Conservation (phyloP, 768 basidiomycete species). For the Mycena galopus region DNA sequence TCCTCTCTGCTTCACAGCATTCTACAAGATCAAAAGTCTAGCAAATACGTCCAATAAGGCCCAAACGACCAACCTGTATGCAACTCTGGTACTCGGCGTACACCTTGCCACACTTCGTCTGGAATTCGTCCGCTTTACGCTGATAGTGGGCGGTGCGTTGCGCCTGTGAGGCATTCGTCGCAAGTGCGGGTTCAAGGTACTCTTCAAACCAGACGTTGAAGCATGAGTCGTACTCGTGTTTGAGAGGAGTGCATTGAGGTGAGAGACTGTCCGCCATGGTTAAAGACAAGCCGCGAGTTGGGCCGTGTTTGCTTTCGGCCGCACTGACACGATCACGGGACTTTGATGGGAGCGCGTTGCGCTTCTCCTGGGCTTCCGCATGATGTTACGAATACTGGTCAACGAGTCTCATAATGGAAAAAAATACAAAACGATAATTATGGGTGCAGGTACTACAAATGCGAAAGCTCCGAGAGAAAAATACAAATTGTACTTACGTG, state of each 20-base stretch:
- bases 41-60: background rate
- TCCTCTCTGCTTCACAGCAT: constrained; percentile 83
- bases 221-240: constrained; percentile 91
- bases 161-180: constrained; percentile 52
- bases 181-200: constrained; percentile 87
- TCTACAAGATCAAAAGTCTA: constrained; percentile 56
- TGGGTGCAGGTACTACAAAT: constrained; percentile 12
- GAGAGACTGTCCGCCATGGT: constrained; percentile 86
- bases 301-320: constrained; percentile 19
- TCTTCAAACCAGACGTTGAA: constrained; percentile 99
- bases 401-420: background rate
- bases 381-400: background rate
- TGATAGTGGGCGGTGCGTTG: constrained; percentile 74
- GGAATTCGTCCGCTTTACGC: constrained; percentile 89
- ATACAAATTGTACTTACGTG: constrained; percentile 1
- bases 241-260: constrained; percentile 89
- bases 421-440: constrained; percentile 24
- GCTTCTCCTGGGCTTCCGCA: background rate
- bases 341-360: constrained; percentile 1
- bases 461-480: constrained; percentile 4
- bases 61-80: constrained; percentile 73
- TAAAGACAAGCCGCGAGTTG: background rate
- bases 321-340: constrained; percentile 29
- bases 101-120: constrained; percentile 84
- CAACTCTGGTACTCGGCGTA: constrained; percentile 88